Percentiles rank a stretch among this genome's conserved stretches.
These are phyloP conservation scores for Huntiella abstrusa DNA, from an alignment of 2,329 filamentous ascomycete genomes.

Conservation along the genomic window DNA sequence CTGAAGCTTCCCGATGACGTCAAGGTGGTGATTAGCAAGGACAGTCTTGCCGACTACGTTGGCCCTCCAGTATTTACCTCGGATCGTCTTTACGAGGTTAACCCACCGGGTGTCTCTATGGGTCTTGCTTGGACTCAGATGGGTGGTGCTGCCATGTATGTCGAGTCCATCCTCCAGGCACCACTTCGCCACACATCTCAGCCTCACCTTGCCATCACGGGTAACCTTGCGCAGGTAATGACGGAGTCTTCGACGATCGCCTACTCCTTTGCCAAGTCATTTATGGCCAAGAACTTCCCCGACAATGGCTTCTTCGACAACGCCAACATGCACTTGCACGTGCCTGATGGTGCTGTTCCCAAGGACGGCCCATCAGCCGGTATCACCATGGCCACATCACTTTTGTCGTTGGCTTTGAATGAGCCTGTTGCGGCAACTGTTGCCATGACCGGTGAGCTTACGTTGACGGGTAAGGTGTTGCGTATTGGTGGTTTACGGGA, in stretches of 20 bases:
- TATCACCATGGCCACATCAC: slow-evolving; percentile 92
- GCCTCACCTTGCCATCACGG: slow-evolving; percentile 73
- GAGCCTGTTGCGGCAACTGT: slow-evolving; percentile 63
- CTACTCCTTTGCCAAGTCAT: slow-evolving; percentile 85
- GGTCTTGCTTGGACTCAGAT: slow-evolving; percentile 95
- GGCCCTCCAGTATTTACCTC: slow-evolving; percentile 90
- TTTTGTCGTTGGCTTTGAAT: slow-evolving; percentile 71
- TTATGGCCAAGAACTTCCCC: slow-evolving; percentile 69
- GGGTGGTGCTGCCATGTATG: slow-evolving; percentile 89
- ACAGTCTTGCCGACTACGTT: slow-evolving; percentile 90
- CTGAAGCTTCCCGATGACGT: slow-evolving; percentile 74
- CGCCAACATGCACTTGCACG: slow-evolving; percentile 86
- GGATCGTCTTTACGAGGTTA: slow-evolving; percentile 84
- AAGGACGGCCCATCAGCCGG: slow-evolving; percentile 89
- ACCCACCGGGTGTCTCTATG: slow-evolving; percentile 90
- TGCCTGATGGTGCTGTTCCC: slow-evolving; percentile 84
- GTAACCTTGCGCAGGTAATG: slow-evolving; percentile 92
- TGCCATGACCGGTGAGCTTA: slow-evolving; percentile 96
- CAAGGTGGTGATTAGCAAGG: slow-evolving; percentile 68
- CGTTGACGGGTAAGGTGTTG: slow-evolving; percentile 88
- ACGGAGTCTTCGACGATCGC: slow-evolving; percentile 92
- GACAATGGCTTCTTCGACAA: slow-evolving; percentile 93
- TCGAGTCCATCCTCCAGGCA: slow-evolving; percentile 86
- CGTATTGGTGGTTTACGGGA: slow-evolving; percentile 86
- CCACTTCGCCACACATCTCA: slow-evolving; percentile 54